A percentile compares a stretch with the other conserved stretches of the same genome.
Conservation (phyloP, 192 early-diverging fungal genomes). For the Umbelopsis ramanniana region DNA sequence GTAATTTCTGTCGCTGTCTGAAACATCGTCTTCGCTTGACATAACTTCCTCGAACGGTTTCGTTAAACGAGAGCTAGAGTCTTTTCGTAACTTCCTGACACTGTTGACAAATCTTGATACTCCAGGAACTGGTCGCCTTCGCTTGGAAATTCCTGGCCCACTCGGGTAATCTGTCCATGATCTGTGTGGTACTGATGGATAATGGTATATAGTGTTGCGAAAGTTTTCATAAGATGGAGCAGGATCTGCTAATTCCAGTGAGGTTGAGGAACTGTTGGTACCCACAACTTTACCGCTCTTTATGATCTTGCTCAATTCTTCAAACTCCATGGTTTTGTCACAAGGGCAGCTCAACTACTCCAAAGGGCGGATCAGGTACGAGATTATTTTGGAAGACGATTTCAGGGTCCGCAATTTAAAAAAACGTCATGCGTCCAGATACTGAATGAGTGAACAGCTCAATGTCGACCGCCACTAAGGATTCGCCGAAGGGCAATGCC, state of each 20-base stretch:
- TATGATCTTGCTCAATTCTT: constrained; percentile 13
- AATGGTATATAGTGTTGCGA: constrained; percentile 8
- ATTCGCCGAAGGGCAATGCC: not conserved
- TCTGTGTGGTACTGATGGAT: not conserved
- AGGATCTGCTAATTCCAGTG: not conserved
- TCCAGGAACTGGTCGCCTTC: constrained; percentile 6
- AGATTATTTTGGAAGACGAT: not conserved
- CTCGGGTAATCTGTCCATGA: constrained; percentile 9
- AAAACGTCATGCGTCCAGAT: constrained; percentile 3
- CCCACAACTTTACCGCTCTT: constrained; percentile 9
- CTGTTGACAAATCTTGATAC: not conserved
- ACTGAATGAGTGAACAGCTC: not conserved
- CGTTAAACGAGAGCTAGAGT: constrained; percentile 1
- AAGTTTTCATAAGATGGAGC: not conserved
- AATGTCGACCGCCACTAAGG: constrained; percentile 3
- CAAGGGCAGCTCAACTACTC: not conserved
- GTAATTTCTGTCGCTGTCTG: constrained; percentile 23
- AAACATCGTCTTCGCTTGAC: constrained; percentile 16
- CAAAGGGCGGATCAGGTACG: not conserved
- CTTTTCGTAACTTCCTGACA: constrained; percentile 8
- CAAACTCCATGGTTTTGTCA: constrained; percentile 15
- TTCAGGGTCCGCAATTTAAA: constrained; percentile 11
- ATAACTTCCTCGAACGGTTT: constrained; percentile 6
- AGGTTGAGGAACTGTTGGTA: not conserved
- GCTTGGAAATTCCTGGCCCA: not conserved